phyloP scores from a whole-genome alignment of 2,329 filamentous ascomycete genomes.

The Microcyclosporella mali region DNA sequence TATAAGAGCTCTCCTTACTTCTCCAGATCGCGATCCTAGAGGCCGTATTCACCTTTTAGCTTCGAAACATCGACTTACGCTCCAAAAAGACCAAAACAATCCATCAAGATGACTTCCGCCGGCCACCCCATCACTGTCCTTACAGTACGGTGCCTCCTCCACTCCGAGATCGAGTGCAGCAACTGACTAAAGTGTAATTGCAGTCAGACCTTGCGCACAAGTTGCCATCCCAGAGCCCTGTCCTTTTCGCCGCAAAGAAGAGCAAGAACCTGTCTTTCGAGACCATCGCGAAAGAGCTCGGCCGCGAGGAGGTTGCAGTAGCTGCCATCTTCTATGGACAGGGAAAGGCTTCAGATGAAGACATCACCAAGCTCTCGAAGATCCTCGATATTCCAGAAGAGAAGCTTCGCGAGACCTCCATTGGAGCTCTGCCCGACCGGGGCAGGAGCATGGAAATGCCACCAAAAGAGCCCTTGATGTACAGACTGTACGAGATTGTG shows the following conservation, averaged over 20 bases:
- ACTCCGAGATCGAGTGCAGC: too few species aligned
- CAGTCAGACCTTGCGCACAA: conserved; percentile 61
- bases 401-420: conserved; percentile 51
- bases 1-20: neutral
- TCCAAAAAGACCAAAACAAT: too few species aligned
- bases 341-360: conserved; percentile 64
- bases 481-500: conserved; percentile 86
- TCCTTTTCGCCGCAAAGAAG: conserved; percentile 77
- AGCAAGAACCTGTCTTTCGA: conserved; percentile 70
- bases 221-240: conserved; percentile 63
- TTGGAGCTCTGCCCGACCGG: conserved; percentile 72
- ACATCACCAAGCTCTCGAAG: conserved; percentile 60
- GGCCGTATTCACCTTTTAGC: too few species aligned
- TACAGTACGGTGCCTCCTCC: conserved; percentile 9
- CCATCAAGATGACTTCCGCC: conserved; percentile 15
- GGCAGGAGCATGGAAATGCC: conserved; percentile 77
- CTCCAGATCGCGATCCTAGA: too few species aligned
- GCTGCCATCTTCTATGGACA: conserved; percentile 91
- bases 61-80: too few species aligned
- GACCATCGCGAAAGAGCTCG: conserved; percentile 64
- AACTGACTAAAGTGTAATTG: neutral
- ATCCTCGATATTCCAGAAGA: conserved; percentile 57
- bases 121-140: conserved; percentile 19
- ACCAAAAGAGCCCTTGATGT: conserved; percentile 78
- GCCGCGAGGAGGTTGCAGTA: conserved; percentile 74